Evolutionary conservation across 345 rosid species (phyloP).

Genomic region (Arabis hirsuta): DNA sequence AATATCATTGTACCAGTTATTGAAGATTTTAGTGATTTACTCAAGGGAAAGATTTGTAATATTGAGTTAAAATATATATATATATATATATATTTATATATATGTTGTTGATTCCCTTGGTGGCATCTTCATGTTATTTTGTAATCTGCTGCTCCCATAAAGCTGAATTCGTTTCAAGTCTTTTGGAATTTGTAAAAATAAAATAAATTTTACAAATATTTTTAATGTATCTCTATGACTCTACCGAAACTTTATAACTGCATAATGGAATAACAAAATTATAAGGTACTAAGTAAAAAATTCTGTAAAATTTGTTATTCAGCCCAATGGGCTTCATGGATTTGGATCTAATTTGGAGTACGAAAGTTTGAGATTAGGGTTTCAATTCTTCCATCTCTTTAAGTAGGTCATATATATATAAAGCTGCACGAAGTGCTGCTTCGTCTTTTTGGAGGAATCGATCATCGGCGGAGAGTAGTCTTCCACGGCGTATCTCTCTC

Average conservation of each 20-base stretch:
- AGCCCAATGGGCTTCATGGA: constrained; percentile 34
- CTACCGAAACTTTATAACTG: no score
- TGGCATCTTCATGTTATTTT: constrained; percentile 22
- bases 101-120: constrained; percentile 24
- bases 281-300: no score
- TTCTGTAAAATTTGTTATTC: no score
- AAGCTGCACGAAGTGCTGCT: not conserved
- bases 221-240: not conserved
- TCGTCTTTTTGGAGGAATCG: not conserved
- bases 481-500: constrained; percentile 8
- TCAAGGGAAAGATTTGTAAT: not conserved
- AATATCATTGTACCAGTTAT: not conserved
- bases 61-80: no score
- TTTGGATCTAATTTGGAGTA: not conserved
- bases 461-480: constrained; percentile 19
- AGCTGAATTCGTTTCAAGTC: constrained; percentile 11
- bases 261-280: no score
- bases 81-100: no score
- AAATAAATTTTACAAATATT: not conserved
- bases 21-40: not conserved
- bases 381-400: not conserved
- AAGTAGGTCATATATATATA: constrained; percentile 12
- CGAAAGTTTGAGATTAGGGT: constrained; percentile 31
- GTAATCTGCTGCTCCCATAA: not conserved
- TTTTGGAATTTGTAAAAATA: not conserved